Base-by-base conservation (phyloP, 2,329 filamentous ascomycete species). In the Stachybotrys chartarum region DNA sequence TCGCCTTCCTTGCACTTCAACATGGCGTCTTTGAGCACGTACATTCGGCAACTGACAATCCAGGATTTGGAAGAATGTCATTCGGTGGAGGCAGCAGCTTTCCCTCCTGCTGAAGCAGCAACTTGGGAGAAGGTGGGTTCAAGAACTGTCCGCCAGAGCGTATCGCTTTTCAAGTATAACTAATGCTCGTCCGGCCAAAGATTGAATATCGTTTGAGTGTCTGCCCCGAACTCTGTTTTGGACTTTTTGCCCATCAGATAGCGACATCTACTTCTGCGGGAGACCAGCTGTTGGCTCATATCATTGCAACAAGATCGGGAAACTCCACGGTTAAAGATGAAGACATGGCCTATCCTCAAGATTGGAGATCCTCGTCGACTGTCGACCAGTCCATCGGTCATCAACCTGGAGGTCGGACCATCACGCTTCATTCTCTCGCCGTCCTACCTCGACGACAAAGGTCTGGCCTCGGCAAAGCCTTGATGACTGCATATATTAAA, bases 161-260 rank as follows among this genome's bases (percentile, higher is more conserved):
- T n/a, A n/a, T n/a, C n/a, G n/a, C n/a, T n/a, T n/a, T n/a, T n/a
- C n/a, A n/a, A n/a, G n/a, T n/a, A n/a, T 39, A 12, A 12, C 35
- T 39, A 12, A 39, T 39, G 35, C 12, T 7, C 7, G 7, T 39
- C 35, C 12, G 12, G 12, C 35, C 35, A 7, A 39, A 68, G 66
- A 68, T 68, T 35, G 66, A 68, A 42, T 68, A 68, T 39, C 60
- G 66, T 8, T 52, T 68, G 8, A 58, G 59, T 0, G 60, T 62
- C 5, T 67, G 62, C 8, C 63, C 66, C 0, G 63, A 66, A n/a
- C 51, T 67, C 30, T 68, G 66, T 6, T 56, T 60, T 5, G 66
- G 66, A 0, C 7, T 39, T 12, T 7, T 39, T 39, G 35, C 7
- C 35, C 35, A 12, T 39, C 35, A 39, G 12, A 54, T 68, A 0